Evolutionary conservation across 306 rosid species (phyloP), one percentile per base, ranked within the genome.

Genomic region (Acacia acuminata): DNA sequence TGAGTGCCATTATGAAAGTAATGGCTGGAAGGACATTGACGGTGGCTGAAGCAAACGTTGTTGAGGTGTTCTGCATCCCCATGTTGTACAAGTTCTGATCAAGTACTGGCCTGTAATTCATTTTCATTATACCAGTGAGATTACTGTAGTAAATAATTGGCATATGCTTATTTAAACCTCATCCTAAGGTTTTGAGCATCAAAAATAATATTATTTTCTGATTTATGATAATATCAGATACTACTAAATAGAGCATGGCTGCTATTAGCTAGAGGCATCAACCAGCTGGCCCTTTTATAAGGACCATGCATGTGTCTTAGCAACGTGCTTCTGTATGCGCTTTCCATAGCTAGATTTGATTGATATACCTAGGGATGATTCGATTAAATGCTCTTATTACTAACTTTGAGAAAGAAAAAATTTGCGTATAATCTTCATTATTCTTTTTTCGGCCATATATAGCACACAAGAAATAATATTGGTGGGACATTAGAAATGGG

Each of bases 61-160:
- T 97, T 34, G 99, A 90, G 68, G 99, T 94, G 87, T 76, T 58
- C 84, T 94, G 89, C 97, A 96, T 90, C 10, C 99, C 99, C 95
- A 96, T 66, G 85, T 90, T 90, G 87, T 94, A 96, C 51, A 92
- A 73, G 78, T 96, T 96, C 82, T 96, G 99, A 85, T 96, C 99
- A 15, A 96, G 94, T 69, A 96, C 99, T 36, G 99, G 99, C 89
- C 99, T 96, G 98, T 51, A 69, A 20, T 68, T 76, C 65, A 22
- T 65, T 66, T 78, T 72, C 68, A 73, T 81, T 72, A 73, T 43
- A 8, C n/a, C 38, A 63, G 9, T 63, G 68, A 63, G 68, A 64
- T 64, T 15, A 34, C 24, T 16, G 1, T 27, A 17, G 44, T 66
- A 66, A 66, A 66, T 34, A 34, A 32, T 66, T 66, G 10, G 8